These are phyloP conservation scores for Lipomyces mesembrius DNA, from an alignment of 805 yeast species.

Conservation along the genomic window DNA sequence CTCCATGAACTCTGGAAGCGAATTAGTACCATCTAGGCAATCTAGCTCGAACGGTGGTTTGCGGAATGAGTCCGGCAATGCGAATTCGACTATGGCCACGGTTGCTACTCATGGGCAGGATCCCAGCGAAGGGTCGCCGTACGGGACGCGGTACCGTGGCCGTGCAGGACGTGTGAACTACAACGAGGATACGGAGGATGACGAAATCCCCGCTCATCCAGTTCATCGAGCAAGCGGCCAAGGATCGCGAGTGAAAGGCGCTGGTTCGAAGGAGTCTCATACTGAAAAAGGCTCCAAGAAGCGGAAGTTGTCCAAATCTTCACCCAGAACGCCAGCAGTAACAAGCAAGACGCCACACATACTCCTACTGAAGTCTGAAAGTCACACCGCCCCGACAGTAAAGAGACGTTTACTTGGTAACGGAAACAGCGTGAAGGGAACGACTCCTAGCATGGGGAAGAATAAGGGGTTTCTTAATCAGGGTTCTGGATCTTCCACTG, in stretches of 20 bases:
- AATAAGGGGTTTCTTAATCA: not conserved
- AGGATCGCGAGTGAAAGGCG: not conserved
- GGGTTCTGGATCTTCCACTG: not conserved
- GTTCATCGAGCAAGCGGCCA: not conserved
- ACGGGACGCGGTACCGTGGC: slow-evolving; percentile 25
- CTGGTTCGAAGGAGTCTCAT: not conserved
- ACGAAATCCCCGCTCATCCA: slow-evolving; percentile 12
- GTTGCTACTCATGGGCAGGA: not conserved
- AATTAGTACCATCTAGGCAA: not conserved
- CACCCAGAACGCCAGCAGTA: not conserved
- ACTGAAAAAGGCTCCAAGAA: not conserved
- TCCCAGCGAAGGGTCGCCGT: slow-evolving; percentile 1
- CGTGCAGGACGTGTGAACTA: slow-evolving; percentile 40
- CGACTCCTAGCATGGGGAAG: not conserved
- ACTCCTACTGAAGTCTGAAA: not conserved
- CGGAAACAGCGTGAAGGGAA: not conserved
- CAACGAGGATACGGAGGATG: slow-evolving; percentile 39
- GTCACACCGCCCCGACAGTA: not conserved
- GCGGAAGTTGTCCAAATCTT: not conserved
- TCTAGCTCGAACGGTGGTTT: not conserved
- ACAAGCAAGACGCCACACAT: not conserved
- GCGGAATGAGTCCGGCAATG: not conserved
- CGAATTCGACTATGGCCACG: not conserved
- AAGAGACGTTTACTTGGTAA: not conserved
- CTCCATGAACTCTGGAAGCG: not conserved